Base-by-base conservation (phyloP, 768 basidiomycete genomes). In the Mycena rebaudengoi region DNA sequence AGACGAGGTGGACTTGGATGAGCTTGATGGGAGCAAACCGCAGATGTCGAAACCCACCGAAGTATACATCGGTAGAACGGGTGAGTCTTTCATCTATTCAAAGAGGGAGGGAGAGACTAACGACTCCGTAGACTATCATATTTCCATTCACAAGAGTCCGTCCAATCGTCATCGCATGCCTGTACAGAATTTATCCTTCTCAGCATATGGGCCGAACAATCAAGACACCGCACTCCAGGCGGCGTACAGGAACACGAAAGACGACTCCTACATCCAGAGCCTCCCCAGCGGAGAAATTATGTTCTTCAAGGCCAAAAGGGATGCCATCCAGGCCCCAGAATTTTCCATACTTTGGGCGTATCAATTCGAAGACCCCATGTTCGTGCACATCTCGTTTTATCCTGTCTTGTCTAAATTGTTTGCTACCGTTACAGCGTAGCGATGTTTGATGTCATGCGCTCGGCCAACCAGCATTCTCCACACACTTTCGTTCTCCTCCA, bases 161-260 rank as follows among this genome's bases (percentile, higher is more conserved):
- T 70, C 76, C 21, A 70, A 68, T 28, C 61, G 64, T 28, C 72
- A 74, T 5, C 64, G 69, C 18, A 72, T 83, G 7, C 86, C 83
- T 21, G 80, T 87, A 13, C 97, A 98, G 70, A 92, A 92, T 54
- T 85, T 99, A 16, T 88, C 90, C 0, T 98, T 96, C 76, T 97
- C 96, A 0, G 87, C 90, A 0, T 98, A 98, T 75, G 94, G 95
- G 0, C 95, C 97, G 6, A 96, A 96, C 74, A 95, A 91, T 71
- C 89, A 91, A 75, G 94, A 96, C 73, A 87, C 85, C 66, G 78
- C 85, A 8, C 70, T 89, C 13, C 96, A 97, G 72, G 78, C 86
- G 5, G 74, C 86, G 11, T 98, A 97, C 79, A 84, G 83, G 7
- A 88, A 84, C 35, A 91, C 93, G 2, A 87, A 88, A 37, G 95